Evolutionary conservation across 2,329 filamentous ascomycete species (phyloP).

Genomic region (Fusarium mundagurra): DNA sequence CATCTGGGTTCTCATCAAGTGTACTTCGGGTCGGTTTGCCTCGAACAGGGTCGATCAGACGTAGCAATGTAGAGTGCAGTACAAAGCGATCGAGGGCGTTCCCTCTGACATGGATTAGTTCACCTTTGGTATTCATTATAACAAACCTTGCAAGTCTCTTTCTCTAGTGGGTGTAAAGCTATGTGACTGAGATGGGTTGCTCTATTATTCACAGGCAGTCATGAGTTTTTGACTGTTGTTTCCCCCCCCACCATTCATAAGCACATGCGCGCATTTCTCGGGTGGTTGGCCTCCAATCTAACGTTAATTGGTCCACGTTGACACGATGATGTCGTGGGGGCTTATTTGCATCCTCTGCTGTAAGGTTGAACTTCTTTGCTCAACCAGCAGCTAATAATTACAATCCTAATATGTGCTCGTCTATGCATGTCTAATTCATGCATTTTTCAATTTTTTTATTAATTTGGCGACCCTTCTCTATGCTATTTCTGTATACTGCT

Average conservation of each 20-base stretch:
- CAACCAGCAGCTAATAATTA: background rate
- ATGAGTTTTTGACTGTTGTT: too few relatives aligned
- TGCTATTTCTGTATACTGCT: too few relatives aligned
- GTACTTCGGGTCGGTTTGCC: constrained; percentile 3
- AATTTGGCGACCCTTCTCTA: background rate
- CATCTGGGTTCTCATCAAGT: constrained; percentile 2
- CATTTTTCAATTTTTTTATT: too few relatives aligned
- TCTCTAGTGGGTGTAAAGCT: background rate
- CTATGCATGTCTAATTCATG: background rate
- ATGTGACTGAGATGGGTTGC: background rate
- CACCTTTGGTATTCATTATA: background rate
- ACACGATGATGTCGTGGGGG: background rate
- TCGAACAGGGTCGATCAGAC: constrained; percentile 14
- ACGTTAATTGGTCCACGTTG: background rate
- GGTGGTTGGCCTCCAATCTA: background rate
- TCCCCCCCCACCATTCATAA: background rate
- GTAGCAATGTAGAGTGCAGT: background rate
- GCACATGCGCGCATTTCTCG: background rate
- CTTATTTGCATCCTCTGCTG: background rate
- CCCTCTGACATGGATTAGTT: background rate
- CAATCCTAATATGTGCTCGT: background rate
- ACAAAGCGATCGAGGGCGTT: constrained; percentile 3
- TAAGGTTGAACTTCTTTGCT: background rate
- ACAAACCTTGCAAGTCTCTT: too few relatives aligned
- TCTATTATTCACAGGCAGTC: background rate